Evolutionary conservation across 2,329 filamentous ascomycete genomes (phyloP).

Genomic region (Bisporella sp.): DNA sequence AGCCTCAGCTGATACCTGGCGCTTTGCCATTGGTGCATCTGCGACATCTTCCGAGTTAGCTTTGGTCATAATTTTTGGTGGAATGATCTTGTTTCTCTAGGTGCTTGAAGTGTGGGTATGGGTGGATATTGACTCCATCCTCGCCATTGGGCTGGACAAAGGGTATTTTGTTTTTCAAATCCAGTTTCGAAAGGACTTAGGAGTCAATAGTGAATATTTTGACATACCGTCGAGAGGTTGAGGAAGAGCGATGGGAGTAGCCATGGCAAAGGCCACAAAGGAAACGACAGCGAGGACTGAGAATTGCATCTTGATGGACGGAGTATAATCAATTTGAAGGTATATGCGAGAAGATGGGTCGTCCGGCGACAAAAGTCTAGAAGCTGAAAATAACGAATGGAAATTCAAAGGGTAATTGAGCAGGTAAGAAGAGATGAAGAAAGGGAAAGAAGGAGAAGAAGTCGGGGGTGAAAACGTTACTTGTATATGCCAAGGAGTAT

Average conservation of each 20-base stretch:
- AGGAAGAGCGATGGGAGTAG: constrained; percentile 15
- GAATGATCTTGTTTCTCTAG: too few relatives aligned
- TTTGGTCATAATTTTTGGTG: too few relatives aligned
- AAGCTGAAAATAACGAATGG: neutral
- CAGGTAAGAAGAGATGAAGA: constrained; percentile 11
- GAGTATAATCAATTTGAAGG: constrained; percentile 7
- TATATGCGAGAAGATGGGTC: constrained; percentile 15
- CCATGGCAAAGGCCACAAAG: constrained; percentile 21
- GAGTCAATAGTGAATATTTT: too few relatives aligned
- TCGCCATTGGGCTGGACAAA: too few relatives aligned
- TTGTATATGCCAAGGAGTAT: constrained; percentile 15
- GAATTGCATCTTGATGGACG: constrained; percentile 22
- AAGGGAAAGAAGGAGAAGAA: constrained; percentile 4
- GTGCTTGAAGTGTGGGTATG: too few relatives aligned
- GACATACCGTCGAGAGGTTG: constrained; percentile 17
- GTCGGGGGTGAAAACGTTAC: neutral
- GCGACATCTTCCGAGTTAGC: too few relatives aligned
- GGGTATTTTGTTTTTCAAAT: too few relatives aligned
- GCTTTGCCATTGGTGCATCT: too few relatives aligned
- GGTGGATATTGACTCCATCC: too few relatives aligned
- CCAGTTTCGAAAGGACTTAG: too few relatives aligned
- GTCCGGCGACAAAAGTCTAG: constrained; percentile 23
- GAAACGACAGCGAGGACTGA: constrained; percentile 20
- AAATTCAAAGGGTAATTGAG: constrained; percentile 8
- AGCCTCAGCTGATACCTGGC: neutral